Evolutionary conservation across 2,329 filamentous ascomycete genomes (phyloP), one percentile per base, ranked within the genome.

Genomic region (Colletotrichum viniferum): DNA sequence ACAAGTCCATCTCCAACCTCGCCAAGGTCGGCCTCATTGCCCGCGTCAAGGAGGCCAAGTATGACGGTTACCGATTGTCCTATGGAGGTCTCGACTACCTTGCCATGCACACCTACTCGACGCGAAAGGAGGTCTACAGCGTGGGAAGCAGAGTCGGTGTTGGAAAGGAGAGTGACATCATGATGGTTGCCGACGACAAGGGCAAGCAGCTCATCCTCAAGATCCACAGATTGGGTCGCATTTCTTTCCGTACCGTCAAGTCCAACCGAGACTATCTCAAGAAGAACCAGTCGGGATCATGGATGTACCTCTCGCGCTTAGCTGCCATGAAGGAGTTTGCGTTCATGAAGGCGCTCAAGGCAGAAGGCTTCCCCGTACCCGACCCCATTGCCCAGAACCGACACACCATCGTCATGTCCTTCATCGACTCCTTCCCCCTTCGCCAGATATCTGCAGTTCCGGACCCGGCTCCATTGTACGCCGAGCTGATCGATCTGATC

Each of bases 41-140:
- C 60, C 94, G 94, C 79, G 92, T 98, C 79, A 98, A 98, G 85
- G 98, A 98, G 84, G 95, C 96, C 77, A 96, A 95, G 84, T 99
- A 99, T 86, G 97, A 99, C 81, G 97, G 97, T 77, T 99, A 99
- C 86, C 93, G 97, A 69, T 90, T 99, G 70, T 98, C 96, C 8
- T 99, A 99, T 83, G 97, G 97, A 80, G 97, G 97, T 3, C 92
- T 98, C 63, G 97, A 99, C 87, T 99, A 99, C 85, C 92, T 99
- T n/a, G 95, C 97, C 18, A 90, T 99, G 69, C 96, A 98, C 86
- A 93, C 95, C 1, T 94, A 98, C 83, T 93, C 96, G 73, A 94
- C 94, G 80, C 90, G 92, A 78, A 93, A 94, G 79, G 91, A 90
- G 71, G 91, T 98, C 55, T 98, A 98, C 90, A 97, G 95, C 79